phyloP scores from a whole-genome alignment of 2,329 filamentous ascomycete genomes.

The Septoria linicola region DNA sequence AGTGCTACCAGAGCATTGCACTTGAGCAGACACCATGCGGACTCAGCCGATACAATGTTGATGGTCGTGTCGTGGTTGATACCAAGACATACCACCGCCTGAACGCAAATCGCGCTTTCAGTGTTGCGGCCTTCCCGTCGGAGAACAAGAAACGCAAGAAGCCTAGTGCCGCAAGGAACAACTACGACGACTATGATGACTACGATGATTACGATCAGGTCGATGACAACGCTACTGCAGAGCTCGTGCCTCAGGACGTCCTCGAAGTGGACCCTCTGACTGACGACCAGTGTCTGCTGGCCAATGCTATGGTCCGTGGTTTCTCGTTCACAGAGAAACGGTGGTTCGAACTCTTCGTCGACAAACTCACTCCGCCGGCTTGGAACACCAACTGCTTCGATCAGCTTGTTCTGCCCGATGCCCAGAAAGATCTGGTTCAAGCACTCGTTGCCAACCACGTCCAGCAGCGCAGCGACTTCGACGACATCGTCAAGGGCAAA shows the following conservation, averaged over 20 bases:
- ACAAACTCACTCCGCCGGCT: conserved; percentile 33
- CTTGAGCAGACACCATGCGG: conserved; percentile 26
- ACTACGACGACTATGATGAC: conserved; percentile 21
- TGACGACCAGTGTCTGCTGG: conserved; percentile 34
- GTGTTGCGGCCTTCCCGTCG: conserved; percentile 27
- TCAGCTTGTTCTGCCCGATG: conserved; percentile 34
- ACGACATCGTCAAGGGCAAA: conserved; percentile 39
- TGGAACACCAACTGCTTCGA: conserved; percentile 38
- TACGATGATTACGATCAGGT: conserved; percentile 25
- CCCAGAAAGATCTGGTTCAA: conserved; percentile 37
- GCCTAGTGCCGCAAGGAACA: conserved; percentile 20
- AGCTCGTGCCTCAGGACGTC: conserved; percentile 25
- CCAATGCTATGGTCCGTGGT: conserved; percentile 38
- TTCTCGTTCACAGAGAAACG: conserved; percentile 38
- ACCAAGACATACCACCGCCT: conserved; percentile 34
- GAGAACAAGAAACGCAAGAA: conserved; percentile 24
- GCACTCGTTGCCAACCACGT: conserved; percentile 37
- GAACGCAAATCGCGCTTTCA: conserved; percentile 29
- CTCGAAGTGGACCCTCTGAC: conserved; percentile 30
- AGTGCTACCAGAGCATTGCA: conserved; percentile 30
- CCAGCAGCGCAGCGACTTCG: conserved; percentile 30
- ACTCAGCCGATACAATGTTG: conserved; percentile 29
- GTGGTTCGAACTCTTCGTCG: conserved; percentile 40
- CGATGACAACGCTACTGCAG: conserved; percentile 27
- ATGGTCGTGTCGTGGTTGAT: conserved; percentile 34